Conservation (phyloP, 176 grass and related monocot species). For the Oryza glaberrima region DNA sequence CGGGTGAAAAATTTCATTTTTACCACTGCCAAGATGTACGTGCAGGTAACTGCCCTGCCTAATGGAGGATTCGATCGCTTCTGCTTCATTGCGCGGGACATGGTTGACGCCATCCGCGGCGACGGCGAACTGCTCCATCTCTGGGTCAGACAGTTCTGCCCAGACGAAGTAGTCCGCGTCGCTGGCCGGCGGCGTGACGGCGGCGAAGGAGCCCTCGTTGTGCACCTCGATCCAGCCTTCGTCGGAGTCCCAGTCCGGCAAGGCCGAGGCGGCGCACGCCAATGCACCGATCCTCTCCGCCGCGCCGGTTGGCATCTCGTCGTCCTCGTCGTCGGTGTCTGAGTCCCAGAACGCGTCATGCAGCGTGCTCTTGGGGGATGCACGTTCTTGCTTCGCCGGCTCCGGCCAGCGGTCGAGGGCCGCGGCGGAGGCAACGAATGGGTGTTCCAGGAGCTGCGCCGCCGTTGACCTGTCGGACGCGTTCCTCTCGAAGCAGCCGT, state of each 20-base stretch:
- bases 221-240: constrained; percentile 60
- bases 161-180: constrained; percentile 3
- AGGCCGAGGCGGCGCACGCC: constrained; percentile 37
- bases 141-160: not conserved
- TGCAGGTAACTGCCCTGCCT: not conserved
- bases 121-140: not conserved
- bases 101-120: not conserved
- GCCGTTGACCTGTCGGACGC: constrained; percentile 50
- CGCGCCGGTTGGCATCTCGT: constrained; percentile 37
- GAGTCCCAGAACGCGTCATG: constrained; percentile 57
- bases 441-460: constrained; percentile 64
- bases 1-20: not conserved
- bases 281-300: constrained; percentile 51
- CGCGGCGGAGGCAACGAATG: constrained; percentile 53
- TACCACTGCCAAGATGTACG: not conserved
- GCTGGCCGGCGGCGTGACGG: not conserved
- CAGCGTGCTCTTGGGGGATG: constrained; percentile 70
- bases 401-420: constrained; percentile 20
- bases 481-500: constrained; percentile 59
- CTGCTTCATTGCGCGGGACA: not conserved
- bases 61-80: not conserved
- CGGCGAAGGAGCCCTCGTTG: not conserved
- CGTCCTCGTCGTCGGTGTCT: constrained; percentile 44
- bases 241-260: constrained; percentile 57
- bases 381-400: constrained; percentile 50